These are phyloP conservation scores for Potentilla sterilis DNA, from an alignment of 306 rosid genomes.

Conservation along the genomic window DNA sequence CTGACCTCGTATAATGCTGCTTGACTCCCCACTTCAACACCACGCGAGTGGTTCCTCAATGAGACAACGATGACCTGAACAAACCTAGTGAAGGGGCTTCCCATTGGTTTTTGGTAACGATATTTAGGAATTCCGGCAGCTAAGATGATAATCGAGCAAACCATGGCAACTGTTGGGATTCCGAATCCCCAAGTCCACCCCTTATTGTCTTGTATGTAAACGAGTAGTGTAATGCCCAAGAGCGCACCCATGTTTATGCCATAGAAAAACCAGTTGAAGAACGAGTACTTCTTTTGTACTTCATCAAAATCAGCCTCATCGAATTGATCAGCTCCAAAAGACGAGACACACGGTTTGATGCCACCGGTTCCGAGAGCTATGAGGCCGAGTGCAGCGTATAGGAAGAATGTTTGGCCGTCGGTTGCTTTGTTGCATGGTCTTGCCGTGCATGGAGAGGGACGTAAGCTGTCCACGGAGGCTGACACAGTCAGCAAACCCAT, in stretches of 20 bases:
- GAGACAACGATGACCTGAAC: slow-evolving; percentile 46
- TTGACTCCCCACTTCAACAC: slow-evolving; percentile 18
- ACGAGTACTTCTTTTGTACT: slow-evolving; percentile 38
- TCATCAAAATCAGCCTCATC: slow-evolving; percentile 51
- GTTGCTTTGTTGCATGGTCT: slow-evolving; percentile 40
- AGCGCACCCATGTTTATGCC: slow-evolving; percentile 57
- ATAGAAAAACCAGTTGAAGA: slow-evolving; percentile 65
- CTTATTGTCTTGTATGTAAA: slow-evolving; percentile 38
- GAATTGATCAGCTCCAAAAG: slow-evolving; percentile 66
- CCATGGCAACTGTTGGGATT: slow-evolving; percentile 30
- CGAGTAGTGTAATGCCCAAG: slow-evolving; percentile 44
- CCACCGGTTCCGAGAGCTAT: slow-evolving; percentile 65
- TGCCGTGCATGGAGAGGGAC: slow-evolving; percentile 38
- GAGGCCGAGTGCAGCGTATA: slow-evolving; percentile 42
- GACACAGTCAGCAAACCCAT: slow-evolving; percentile 52
- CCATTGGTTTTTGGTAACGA: slow-evolving; percentile 54
- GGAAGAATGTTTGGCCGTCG: slow-evolving; percentile 34
- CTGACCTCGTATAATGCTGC: slow-evolving; percentile 40
- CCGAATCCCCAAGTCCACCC: slow-evolving; percentile 58
- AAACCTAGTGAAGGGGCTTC: slow-evolving; percentile 61
- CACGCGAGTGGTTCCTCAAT: slow-evolving; percentile 35
- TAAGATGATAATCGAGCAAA: slow-evolving; percentile 36
- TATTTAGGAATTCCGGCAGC: slow-evolving; percentile 30
- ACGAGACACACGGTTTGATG: slow-evolving; percentile 61
- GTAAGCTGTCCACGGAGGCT: slow-evolving; percentile 39